A percentile compares a stretch with the other conserved stretches of the same genome.
phyloP scores from a whole-genome alignment of 768 basidiomycete species.

The Ramaria sp. region DNA sequence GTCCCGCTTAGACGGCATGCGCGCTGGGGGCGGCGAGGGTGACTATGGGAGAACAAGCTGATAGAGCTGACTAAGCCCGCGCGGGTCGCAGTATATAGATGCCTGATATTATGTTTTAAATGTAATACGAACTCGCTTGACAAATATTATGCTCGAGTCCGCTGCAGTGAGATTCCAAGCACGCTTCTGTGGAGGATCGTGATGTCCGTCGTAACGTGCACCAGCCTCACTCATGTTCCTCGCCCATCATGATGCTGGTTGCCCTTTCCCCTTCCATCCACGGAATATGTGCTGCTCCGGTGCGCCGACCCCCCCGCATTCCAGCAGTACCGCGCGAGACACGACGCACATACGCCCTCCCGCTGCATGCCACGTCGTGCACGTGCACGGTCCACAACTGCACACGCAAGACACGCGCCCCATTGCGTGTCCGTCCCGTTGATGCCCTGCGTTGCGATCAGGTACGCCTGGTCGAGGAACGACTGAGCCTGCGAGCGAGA shows the following conservation, averaged over 20 bases:
- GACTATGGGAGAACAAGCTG: no score
- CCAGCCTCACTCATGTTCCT: not conserved
- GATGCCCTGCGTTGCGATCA: slow-evolving; percentile 31
- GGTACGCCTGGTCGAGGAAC: slow-evolving; percentile 37
- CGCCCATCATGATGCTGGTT: no score
- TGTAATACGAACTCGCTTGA: no score
- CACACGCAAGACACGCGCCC: slow-evolving; percentile 44
- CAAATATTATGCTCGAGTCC: no score
- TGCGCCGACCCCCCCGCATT: not conserved
- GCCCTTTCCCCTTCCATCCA: no score
- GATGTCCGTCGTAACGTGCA: no score
- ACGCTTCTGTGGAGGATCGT: no score
- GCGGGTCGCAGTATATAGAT: no score
- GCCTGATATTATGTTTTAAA: no score
- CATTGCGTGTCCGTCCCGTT: slow-evolving; percentile 21
- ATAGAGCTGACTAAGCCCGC: no score
- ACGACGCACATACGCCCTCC: slow-evolving; percentile 17
- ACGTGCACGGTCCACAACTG: slow-evolving; percentile 37
- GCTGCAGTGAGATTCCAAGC: no score
- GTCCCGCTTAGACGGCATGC: slow-evolving; percentile 9
- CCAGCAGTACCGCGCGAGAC: slow-evolving; percentile 23
- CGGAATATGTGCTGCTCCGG: no score
- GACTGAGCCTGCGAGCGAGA: slow-evolving; percentile 18
- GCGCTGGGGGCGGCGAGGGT: not conserved
- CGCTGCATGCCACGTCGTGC: slow-evolving; percentile 12